Evolutionary conservation across 2,329 filamentous ascomycete species (phyloP), one percentile per base, ranked within the genome.

Genomic region (Lachnellula suecica): DNA sequence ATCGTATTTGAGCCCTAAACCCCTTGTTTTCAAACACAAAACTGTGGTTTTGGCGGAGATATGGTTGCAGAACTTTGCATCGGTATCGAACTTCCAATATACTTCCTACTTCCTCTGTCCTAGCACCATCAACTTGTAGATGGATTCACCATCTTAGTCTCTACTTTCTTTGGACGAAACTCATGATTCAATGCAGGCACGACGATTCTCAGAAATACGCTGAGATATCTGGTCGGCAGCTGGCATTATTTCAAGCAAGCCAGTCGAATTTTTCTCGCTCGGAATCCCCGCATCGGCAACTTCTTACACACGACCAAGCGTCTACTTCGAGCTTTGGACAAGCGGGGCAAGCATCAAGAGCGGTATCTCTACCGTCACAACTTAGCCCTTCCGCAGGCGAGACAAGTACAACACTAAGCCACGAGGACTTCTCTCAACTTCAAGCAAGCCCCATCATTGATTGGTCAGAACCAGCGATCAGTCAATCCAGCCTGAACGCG

Each of bases 281-380:
- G 23, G 41, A 51, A 25, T 42, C 23, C 15, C 23, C 9, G 24
- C 40, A 7, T 17, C 17, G 7, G 27, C 22, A 9, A 6, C 31
- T 22, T 37, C 9, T 15, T 27, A 10, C 48, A 11, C 19, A 47
- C 23, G 44, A 15, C 17, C 31, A 51, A 17, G 27, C 19, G n/a
- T n/a, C 35, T 20, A 9, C 49, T 7, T 54, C 48, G 13, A 52
- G 46, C 17, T 48, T 52, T 25, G 54, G 51, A 24, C 35, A 42
- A 24, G 50, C 31, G 50, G 58, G 57, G 51, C 48, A 59, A 44
- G 43, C 52, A 37, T 47, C 57, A 29, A 46, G 52, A 51, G 40
- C 49, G 4, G 47, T 49, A 10, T 55, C 53, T n/a, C 47, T 41
- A 43, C 4, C 49, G 19, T 20, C 22, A 20, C 40, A 43, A n/a